Evolutionary conservation across 169 alveolate genomes (phyloP).

Genomic region (Plasmodium inui): DNA sequence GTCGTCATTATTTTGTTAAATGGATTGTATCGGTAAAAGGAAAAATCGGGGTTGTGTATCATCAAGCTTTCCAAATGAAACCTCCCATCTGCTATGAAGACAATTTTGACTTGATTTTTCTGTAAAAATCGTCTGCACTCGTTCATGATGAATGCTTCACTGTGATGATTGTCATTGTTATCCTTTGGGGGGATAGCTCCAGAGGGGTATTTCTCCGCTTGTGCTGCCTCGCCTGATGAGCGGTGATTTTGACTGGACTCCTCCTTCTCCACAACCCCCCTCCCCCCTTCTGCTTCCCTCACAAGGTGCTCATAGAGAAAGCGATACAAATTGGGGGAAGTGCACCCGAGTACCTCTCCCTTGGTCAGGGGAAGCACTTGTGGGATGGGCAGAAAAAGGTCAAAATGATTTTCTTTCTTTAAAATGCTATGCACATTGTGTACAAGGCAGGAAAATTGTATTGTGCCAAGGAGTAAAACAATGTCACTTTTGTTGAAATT

Average conservation of each 20-base stretch:
- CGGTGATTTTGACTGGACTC: not conserved
- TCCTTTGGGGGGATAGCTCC: not conserved
- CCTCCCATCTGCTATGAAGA: conserved; percentile 98
- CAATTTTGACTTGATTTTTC: conserved; percentile 69
- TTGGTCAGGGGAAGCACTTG: conserved; percentile 96
- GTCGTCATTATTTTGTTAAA: conserved; percentile 86
- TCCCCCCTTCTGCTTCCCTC: conserved; percentile 5
- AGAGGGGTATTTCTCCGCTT: not conserved
- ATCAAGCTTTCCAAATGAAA: conserved; percentile 99
- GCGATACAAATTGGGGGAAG: conserved; percentile 88
- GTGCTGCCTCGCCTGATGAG: not conserved
- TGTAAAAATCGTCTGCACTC: conserved; percentile 76
- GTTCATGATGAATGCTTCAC: conserved; percentile 70
- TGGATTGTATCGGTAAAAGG: conserved; percentile 95
- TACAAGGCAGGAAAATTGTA: conserved; percentile 88
- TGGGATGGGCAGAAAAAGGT: conserved; percentile 88
- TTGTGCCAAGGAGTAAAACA: conserved; percentile 92
- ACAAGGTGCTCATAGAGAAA: conserved; percentile 48
- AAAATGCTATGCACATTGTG: conserved; percentile 78
- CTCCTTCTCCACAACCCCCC: not conserved
- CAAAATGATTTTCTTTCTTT: conserved; percentile 77
- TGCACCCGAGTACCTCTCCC: conserved; percentile 98
- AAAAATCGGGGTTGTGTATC: conserved; percentile 96
- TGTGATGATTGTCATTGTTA: not conserved
- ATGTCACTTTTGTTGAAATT: conserved; percentile 81